Conservation (phyloP, 2,329 filamentous ascomycete genomes). For the Malbranchea cinnamomea region DNA sequence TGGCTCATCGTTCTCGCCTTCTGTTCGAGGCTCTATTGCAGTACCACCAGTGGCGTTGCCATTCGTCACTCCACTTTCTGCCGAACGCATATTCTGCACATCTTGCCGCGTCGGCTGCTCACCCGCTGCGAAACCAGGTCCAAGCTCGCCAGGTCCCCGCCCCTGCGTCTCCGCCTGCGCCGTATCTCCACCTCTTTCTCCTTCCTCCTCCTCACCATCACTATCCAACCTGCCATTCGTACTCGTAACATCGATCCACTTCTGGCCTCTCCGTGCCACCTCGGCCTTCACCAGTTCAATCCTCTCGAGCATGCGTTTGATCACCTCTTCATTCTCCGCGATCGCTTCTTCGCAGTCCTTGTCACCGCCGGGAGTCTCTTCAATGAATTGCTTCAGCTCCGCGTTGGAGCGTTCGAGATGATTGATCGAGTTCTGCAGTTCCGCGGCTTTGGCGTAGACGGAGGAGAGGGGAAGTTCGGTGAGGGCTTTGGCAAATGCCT, state of each 20-base stretch:
- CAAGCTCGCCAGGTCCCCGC: too few relatives aligned
- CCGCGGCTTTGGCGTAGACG: conserved; percentile 45
- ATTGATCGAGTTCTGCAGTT: conserved; percentile 44
- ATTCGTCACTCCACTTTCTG: too few relatives aligned
- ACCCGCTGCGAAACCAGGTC: too few relatives aligned
- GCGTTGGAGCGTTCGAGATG: conserved; percentile 44
- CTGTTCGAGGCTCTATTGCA: background rate
- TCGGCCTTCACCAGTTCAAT: conserved; percentile 35
- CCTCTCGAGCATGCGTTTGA: conserved; percentile 40
- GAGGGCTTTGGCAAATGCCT: conserved; percentile 40
- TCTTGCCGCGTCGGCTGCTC: too few relatives aligned
- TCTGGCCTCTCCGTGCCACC: conserved; percentile 40
- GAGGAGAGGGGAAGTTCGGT: conserved; percentile 41
- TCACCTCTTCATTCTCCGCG: conserved; percentile 42
- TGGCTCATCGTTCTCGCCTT: background rate
- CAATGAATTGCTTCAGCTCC: conserved; percentile 38
- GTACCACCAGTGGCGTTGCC: too few relatives aligned
- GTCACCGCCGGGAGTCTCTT: conserved; percentile 29
- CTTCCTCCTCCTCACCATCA: conserved; percentile 1
- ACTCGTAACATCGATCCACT: conserved; percentile 29
- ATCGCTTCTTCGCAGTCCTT: conserved; percentile 42
- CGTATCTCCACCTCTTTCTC: background rate
- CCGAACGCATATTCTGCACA: too few relatives aligned
- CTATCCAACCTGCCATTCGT: conserved; percentile 4
- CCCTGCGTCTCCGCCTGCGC: background rate